Conservation (phyloP, 352 stramenopile species). For the Phytopythium oedochilum region DNA sequence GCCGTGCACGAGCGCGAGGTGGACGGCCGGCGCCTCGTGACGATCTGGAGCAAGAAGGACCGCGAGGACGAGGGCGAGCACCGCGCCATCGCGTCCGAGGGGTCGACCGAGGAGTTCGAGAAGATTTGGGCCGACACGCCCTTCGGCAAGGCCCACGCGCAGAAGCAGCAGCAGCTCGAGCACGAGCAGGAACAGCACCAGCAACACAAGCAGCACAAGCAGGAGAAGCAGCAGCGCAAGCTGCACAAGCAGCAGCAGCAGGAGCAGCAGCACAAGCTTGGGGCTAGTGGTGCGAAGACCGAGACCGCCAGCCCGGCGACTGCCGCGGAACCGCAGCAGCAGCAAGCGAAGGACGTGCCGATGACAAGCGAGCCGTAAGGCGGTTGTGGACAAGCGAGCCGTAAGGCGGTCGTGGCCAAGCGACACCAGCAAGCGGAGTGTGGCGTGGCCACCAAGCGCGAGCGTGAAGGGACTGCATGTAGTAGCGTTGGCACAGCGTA, state of each 20-base stretch:
- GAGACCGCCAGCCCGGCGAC: neutral
- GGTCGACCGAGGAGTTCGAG: slow-evolving; percentile 64
- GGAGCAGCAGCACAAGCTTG: neutral
- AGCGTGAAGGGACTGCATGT: neutral
- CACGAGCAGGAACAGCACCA: slow-evolving; percentile 5
- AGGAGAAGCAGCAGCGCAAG: neutral
- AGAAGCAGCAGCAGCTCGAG: slow-evolving; percentile 56
- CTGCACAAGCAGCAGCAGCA: neutral
- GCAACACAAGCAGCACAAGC: neutral
- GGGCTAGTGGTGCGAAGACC: neutral
- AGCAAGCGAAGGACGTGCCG: neutral
- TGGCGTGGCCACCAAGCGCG: neutral
- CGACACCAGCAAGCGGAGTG: too few relatives aligned
- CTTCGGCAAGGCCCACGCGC: slow-evolving; percentile 61
- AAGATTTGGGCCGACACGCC: slow-evolving; percentile 64
- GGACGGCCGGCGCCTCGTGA: slow-evolving; percentile 52
- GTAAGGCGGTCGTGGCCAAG: too few relatives aligned
- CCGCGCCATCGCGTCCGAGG: slow-evolving; percentile 51
- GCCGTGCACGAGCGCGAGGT: slow-evolving; percentile 78
- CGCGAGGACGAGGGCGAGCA: slow-evolving; percentile 64
- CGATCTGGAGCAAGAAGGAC: slow-evolving; percentile 67
- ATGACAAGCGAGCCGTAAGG: neutral
- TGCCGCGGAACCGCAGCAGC: neutral
- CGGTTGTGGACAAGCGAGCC: too few relatives aligned
- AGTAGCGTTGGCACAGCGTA: neutral